These are phyloP conservation scores for Epichloe amarillans DNA, from an alignment of 2,329 filamentous ascomycete genomes.

Conservation along the genomic window DNA sequence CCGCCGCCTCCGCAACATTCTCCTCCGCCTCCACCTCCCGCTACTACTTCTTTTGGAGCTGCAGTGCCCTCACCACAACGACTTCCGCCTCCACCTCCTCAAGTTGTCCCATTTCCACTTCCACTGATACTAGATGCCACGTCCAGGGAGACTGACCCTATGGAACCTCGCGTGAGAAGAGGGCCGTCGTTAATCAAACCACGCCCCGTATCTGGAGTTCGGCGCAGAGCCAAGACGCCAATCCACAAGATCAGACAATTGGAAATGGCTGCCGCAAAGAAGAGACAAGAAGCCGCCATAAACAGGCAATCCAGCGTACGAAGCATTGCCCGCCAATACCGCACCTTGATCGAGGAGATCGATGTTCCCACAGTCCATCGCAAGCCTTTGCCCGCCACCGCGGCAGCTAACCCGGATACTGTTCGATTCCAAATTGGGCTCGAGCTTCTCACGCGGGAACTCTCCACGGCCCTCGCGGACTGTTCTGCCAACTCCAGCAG, in stretches of 20 bases:
- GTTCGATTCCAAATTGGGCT: constrained; percentile 36
- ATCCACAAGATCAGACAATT: constrained; percentile 36
- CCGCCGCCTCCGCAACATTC: too few relatives aligned
- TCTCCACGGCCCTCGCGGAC: constrained; percentile 28
- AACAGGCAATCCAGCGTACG: constrained; percentile 30
- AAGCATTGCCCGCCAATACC: constrained; percentile 37
- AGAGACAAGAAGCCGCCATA: constrained; percentile 9
- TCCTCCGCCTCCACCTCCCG: background rate
- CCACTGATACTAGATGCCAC: background rate
- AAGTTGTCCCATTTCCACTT: background rate
- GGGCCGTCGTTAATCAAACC: constrained; percentile 4
- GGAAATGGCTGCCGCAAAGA: constrained; percentile 20
- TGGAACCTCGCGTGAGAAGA: background rate
- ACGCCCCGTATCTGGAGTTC: background rate
- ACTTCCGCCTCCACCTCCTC: background rate
- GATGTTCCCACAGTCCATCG: constrained; percentile 20
- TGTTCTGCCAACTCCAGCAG: constrained; percentile 11
- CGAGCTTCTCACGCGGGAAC: constrained; percentile 35
- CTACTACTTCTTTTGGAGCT: background rate
- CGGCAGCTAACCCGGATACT: constrained; percentile 15
- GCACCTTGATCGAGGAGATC: constrained; percentile 27
- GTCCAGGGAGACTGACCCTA: constrained; percentile 1
- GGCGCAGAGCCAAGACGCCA: constrained; percentile 36
- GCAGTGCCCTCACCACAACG: background rate
- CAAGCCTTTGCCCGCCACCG: constrained; percentile 1